phyloP scores from a whole-genome alignment of 768 basidiomycete species.

The Boletus bicolor region DNA sequence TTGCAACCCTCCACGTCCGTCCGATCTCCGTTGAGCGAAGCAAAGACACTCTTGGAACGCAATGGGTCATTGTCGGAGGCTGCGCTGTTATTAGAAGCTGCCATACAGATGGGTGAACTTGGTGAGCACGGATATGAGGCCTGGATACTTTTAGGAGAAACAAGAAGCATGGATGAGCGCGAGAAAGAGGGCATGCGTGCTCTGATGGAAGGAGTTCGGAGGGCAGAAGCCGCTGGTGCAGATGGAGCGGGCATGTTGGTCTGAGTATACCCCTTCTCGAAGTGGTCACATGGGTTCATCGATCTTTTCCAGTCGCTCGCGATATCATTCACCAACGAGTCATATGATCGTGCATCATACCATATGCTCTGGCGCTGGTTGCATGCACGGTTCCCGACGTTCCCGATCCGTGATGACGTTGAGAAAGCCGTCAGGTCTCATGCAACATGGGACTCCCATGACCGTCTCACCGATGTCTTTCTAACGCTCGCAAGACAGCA shows the following conservation, averaged over 20 bases:
- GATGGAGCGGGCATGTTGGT: constrained; percentile 74
- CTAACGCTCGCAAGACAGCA: constrained; percentile 80
- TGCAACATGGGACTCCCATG: constrained; percentile 80
- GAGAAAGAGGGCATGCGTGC: constrained; percentile 83
- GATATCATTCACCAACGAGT: constrained; percentile 95
- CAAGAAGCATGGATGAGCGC: constrained; percentile 84
- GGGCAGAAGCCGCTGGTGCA: constrained; percentile 62
- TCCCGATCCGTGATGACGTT: constrained; percentile 53
- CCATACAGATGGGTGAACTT: constrained; percentile 77
- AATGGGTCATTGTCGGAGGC: constrained; percentile 89
- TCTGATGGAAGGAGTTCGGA: constrained; percentile 65
- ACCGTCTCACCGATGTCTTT: constrained; percentile 78
- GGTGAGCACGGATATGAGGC: constrained; percentile 84
- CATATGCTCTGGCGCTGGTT: constrained; percentile 86
- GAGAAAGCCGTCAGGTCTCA: constrained; percentile 50
- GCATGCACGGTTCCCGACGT: constrained; percentile 56
- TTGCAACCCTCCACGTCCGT: constrained; percentile 47
- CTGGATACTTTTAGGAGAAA: constrained; percentile 91
- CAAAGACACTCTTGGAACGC: constrained; percentile 70
- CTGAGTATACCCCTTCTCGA: constrained; percentile 25
- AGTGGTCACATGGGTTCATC: constrained; percentile 8
- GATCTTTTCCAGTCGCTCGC: constrained; percentile 69
- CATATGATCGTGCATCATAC: constrained; percentile 82
- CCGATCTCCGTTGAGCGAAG: constrained; percentile 58
- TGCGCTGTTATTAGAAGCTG: constrained; percentile 84